Conservation (phyloP, 2,329 filamentous ascomycete species). For the Penicillium digitatum region DNA sequence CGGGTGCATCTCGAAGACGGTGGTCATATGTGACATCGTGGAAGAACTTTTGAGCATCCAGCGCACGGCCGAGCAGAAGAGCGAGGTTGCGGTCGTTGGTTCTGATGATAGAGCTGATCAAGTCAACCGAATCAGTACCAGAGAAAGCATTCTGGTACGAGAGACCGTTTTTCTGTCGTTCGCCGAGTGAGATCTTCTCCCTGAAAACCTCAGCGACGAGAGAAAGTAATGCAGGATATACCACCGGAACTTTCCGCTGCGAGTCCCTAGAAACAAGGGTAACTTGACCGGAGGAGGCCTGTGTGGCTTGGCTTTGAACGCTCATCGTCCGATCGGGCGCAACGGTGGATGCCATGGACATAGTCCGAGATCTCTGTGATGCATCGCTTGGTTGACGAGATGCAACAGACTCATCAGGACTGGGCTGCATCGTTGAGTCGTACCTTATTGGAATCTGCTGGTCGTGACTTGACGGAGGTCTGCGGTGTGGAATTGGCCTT, state of each 20-base stretch:
- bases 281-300: conserved; percentile 47
- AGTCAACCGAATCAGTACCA: conserved; percentile 89
- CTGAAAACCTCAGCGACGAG: conserved; percentile 88
- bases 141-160: conserved; percentile 98
- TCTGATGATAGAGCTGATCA: conserved; percentile 93
- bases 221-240: conserved; percentile 92
- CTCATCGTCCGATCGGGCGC: conserved; percentile 58
- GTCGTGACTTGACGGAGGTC: conserved; percentile 53
- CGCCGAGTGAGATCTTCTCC: conserved; percentile 77
- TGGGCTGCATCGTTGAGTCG: conserved; percentile 45
- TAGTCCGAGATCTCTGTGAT: conserved; percentile 57
- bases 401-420: conserved; percentile 34
- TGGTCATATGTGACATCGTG: conserved; percentile 99
- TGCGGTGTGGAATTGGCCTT: conserved; percentile 77
- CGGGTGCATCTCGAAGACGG: conserved; percentile 84
- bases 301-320: conserved; percentile 54
- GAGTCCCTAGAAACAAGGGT: conserved; percentile 58
- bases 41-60: conserved; percentile 98
- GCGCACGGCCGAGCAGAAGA: conserved; percentile 78
- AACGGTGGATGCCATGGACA: conserved; percentile 81
- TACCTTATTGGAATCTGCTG: conserved; percentile 26
- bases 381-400: conserved; percentile 44
- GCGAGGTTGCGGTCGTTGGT: conserved; percentile 95
- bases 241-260: conserved; percentile 69
- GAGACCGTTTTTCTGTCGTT: conserved; percentile 92